Base-by-base conservation (phyloP, 2,329 filamentous ascomycete species). In the Exophiala lecanii-corni region DNA sequence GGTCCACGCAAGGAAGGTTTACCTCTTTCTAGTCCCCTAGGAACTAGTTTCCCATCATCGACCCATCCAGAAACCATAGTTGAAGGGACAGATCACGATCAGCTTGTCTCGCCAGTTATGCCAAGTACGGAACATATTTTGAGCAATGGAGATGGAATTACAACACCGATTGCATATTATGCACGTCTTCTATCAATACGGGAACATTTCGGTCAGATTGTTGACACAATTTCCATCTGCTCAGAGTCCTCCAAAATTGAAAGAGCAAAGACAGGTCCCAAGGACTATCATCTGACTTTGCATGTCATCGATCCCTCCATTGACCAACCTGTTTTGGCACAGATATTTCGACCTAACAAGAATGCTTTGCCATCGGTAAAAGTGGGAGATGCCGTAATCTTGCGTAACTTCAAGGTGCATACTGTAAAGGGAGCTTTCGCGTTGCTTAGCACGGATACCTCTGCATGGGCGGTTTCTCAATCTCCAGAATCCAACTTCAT, bases 401-500 rank as follows among this genome's bases (percentile, higher is more conserved):
- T 74, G 6, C 63, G 69, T 10, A 62, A 71, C 44, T 70, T 73
- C 54, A 65, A 66, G 45, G 66, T 72, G 6, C 61, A 65, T 30
- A 67, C 58, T 44, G 56, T 62, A 36, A 58, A 67, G 10, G 62
- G 65, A 48, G 61, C 59, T 5, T 55, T 68, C 39, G 62, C 63
- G 45, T 59, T 74, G 2, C 50, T 67, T 36, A 71, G 66, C 50
- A 59, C 56, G 2, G 59, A 66, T 9, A 59, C 59, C 12, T 72
- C 69, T 44, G 62, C 69, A 9, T 74, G 71, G 71, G 69, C 64
- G 7, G 66, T 73, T 3, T 72, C 72, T 50, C 47, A 35, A 23
- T 38, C 12, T 25, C 47, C 18, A 34, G 45, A 19, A n/a, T 54
- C 57, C 9, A 54, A 62, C 16, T 55, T 59, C 9, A 55, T 59